Evolutionary conservation across 1,284 basidiomycete genomes (phyloP).

Genomic region (Phellopilus nigrolimitatus): DNA sequence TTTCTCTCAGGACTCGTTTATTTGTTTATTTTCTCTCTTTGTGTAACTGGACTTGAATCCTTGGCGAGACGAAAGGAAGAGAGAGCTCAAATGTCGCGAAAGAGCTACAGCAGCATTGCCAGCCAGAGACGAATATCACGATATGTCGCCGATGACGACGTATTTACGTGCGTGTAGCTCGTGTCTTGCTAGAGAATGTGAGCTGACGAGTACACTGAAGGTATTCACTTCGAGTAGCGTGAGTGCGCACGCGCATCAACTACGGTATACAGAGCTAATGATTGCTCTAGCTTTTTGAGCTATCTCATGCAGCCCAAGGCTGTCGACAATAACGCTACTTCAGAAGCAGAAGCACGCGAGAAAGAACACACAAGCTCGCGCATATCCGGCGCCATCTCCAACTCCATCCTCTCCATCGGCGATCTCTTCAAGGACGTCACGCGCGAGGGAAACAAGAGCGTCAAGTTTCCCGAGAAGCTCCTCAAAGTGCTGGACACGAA

Average conservation of each 20-base stretch:
- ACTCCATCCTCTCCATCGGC: constrained; percentile 70
- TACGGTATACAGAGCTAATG: constrained; percentile 14
- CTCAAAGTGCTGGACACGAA: constrained; percentile 84
- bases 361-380: constrained; percentile 54
- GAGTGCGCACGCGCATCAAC: constrained; percentile 31
- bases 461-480: constrained; percentile 90
- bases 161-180: constrained; percentile 63
- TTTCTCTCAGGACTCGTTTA: too few relatives aligned
- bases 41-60: too few relatives aligned
- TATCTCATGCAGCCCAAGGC: constrained; percentile 66
- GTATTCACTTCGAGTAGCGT: constrained; percentile 77
- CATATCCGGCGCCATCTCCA: constrained; percentile 64
- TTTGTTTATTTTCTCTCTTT: too few relatives aligned
- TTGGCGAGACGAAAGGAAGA: too few relatives aligned
- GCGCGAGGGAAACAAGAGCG: constrained; percentile 71
- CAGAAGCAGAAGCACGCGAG: constrained; percentile 46
- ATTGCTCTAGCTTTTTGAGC: constrained; percentile 50
- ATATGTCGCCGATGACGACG: constrained; percentile 73
- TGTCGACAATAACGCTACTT: constrained; percentile 33
- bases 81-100: constrained; percentile 33
- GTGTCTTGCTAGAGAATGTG: constrained; percentile 7
- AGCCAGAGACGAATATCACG: constrained; percentile 68
- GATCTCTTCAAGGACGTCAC: constrained; percentile 73
- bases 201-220: constrained; percentile 35
- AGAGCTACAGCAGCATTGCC: constrained; percentile 63